A percentile compares a stretch with the other conserved stretches of the same genome.
phyloP scores from a whole-genome alignment of 106 monocot species.

The Dendrobium officinale region DNA sequence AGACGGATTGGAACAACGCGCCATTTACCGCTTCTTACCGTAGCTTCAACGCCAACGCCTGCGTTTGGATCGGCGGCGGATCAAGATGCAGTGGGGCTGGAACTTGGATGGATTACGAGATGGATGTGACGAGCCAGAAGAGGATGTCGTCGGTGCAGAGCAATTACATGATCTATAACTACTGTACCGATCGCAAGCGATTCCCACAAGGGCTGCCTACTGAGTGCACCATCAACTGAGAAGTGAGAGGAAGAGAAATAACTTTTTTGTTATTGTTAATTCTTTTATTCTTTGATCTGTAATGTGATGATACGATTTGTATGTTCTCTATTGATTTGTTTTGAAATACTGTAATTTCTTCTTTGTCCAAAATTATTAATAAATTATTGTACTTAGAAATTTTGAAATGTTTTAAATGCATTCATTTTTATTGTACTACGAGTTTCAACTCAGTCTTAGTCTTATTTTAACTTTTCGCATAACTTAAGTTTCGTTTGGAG shows the following conservation, averaged over 20 bases:
- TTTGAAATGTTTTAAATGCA: too few relatives aligned
- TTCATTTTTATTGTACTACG: too few relatives aligned
- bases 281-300: too few relatives aligned
- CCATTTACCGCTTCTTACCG: constrained; percentile 26
- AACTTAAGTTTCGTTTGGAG: too few relatives aligned
- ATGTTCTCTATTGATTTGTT: too few relatives aligned
- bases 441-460: too few relatives aligned
- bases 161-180: constrained; percentile 22
- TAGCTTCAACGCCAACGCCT: constrained; percentile 10
- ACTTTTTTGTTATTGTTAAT: too few relatives aligned
- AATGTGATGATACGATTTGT: too few relatives aligned
- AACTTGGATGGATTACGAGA: constrained; percentile 2
- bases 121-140: constrained; percentile 1
- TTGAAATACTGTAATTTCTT: too few relatives aligned
- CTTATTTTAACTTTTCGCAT: too few relatives aligned
- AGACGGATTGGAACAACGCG: constrained; percentile 20
- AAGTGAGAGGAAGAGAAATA: background rate
- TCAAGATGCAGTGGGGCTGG: constrained; percentile 2
- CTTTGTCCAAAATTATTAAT: too few relatives aligned
- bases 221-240: constrained; percentile 2
- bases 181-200: constrained; percentile 9
- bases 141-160: constrained; percentile 9
- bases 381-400: too few relatives aligned
- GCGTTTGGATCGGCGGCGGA: background rate
- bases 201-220: constrained; percentile 10